Base-by-base conservation (phyloP, 108 stramenopile genomes). In the Fragilaria radians region DNA sequence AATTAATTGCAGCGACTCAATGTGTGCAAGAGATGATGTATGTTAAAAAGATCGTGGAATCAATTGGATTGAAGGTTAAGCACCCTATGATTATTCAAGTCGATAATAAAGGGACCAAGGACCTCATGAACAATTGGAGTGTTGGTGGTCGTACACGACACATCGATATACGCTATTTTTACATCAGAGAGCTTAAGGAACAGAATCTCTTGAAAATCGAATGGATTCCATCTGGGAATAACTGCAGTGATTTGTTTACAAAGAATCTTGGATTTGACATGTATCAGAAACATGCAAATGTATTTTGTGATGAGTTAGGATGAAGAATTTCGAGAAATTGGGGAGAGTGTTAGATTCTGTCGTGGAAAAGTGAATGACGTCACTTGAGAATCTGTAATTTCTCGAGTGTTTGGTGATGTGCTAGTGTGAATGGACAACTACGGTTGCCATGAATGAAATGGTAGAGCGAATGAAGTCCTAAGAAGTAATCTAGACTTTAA, bases 21-120 rank as follows among this genome's bases (percentile, higher is more conserved):
- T 59, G 47, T 30, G 73, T 53, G 21, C 70, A 75, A 48, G 76
- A 76, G n/a, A 78, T 72, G 67, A 31, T 61, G 36, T 62, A 50
- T 36, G 60, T 48, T 42, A 45, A 66, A 19, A 28, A 49, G 18
- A 33, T 69, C 1, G 5, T 65, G 1, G 47, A 53, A 7, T 64
- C 57, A 31, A 46, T 73, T 18, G 68, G 48, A 0, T 47, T 79
- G 48, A 50, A 62, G 34, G 78, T 79, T 0, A 28, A 74, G 34
- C 31, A 67, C 4, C 73, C 78, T 4, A 79, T 79, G 73, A 31
- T 59, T 27, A 45, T 74, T 26, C 36, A 79, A 36, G 42, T 73
- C n/a, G n/a, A n/a, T n/a, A n/a, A n/a, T n/a, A n/a, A n/a, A n/a
- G n/a, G n/a, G n/a, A n/a, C n/a, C n/a, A 34, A 51, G 5, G 68